phyloP scores from a whole-genome alignment of 2,329 filamentous ascomycete genomes.

The Westerdykella sp. region DNA sequence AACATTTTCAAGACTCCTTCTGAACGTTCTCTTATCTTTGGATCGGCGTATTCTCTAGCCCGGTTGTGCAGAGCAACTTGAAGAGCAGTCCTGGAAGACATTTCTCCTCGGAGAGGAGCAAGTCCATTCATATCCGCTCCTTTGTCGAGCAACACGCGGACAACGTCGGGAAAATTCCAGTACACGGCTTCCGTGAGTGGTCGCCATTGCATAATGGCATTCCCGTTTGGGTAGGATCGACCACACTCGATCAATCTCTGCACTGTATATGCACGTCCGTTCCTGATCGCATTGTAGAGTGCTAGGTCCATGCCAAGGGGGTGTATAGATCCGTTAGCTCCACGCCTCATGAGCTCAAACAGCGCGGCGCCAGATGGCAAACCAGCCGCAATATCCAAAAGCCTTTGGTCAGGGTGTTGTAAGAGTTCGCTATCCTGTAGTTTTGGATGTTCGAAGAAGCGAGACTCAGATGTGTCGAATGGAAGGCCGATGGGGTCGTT shows the following conservation, averaged over 20 bases:
- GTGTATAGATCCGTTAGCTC: slow-evolving; percentile 26
- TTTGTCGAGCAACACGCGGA: slow-evolving; percentile 23
- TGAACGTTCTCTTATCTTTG: slow-evolving; percentile 10
- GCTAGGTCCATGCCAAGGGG: slow-evolving; percentile 29
- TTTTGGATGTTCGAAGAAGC: slow-evolving; percentile 23
- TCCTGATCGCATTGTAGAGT: slow-evolving; percentile 34
- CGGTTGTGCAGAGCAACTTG: slow-evolving; percentile 25
- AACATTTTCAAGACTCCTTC: slow-evolving; percentile 24
- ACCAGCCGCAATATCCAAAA: slow-evolving; percentile 29
- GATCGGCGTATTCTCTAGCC: slow-evolving; percentile 13
- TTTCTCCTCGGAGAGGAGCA: slow-evolving; percentile 7
- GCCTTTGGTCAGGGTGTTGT: slow-evolving; percentile 26
- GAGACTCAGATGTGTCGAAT: slow-evolving; percentile 17
- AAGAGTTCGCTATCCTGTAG: slow-evolving; percentile 21
- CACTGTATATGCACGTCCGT: slow-evolving; percentile 24
- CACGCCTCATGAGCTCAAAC: slow-evolving; percentile 24
- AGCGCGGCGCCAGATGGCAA: slow-evolving; percentile 22
- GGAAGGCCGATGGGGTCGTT: slow-evolving; percentile 27
- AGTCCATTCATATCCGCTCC: slow-evolving; percentile 24
- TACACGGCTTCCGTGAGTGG: slow-evolving; percentile 29
- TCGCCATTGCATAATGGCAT: slow-evolving; percentile 20
- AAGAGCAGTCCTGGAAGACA: slow-evolving; percentile 15
- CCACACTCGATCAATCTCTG: slow-evolving; percentile 19
- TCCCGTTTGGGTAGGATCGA: slow-evolving; percentile 23
- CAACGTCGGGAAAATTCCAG: slow-evolving; percentile 26